Evolutionary conservation across 164 flowering plant species (phyloP).

Genomic region (Nelumbo lutea): DNA sequence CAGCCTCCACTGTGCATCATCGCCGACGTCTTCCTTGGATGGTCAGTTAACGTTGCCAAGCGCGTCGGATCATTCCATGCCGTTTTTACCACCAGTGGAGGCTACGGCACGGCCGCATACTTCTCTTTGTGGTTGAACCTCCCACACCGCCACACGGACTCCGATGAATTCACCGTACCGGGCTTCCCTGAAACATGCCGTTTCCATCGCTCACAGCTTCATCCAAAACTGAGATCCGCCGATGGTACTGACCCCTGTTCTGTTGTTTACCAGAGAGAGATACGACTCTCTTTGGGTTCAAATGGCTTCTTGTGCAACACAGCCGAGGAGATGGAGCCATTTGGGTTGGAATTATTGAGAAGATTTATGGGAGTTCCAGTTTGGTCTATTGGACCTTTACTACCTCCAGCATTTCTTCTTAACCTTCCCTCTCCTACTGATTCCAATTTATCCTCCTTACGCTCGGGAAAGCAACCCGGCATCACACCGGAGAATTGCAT

Average conservation of each 20-base stretch:
- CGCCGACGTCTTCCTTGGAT: conserved; percentile 14
- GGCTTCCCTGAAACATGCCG: no score
- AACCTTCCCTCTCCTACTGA: not conserved
- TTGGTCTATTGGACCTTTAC: conserved; percentile 20
- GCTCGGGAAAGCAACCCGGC: conserved; percentile 2
- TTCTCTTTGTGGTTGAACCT: conserved; percentile 10
- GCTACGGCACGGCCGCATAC: conserved; percentile 10
- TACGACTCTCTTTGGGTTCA: not conserved
- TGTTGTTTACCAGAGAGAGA: no score
- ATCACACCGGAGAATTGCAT: conserved; percentile 2
- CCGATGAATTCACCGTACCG: no score
- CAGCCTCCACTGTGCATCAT: conserved; percentile 11
- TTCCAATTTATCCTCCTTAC: not conserved
- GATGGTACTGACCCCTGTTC: no score
- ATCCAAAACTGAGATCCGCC: no score
- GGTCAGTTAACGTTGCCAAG: conserved; percentile 8
- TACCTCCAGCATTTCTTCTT: not conserved
- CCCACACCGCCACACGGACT: no score
- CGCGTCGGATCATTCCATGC: conserved; percentile 2
- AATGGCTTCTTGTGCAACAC: no score
- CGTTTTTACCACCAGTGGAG: conserved; percentile 8
- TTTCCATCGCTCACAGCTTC: no score
- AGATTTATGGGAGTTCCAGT: not conserved
- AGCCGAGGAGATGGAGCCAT: not conserved
- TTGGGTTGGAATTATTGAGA: not conserved